phyloP scores from a whole-genome alignment of 2,329 filamentous ascomycete species.

The Arachnopeziza araneosa region DNA sequence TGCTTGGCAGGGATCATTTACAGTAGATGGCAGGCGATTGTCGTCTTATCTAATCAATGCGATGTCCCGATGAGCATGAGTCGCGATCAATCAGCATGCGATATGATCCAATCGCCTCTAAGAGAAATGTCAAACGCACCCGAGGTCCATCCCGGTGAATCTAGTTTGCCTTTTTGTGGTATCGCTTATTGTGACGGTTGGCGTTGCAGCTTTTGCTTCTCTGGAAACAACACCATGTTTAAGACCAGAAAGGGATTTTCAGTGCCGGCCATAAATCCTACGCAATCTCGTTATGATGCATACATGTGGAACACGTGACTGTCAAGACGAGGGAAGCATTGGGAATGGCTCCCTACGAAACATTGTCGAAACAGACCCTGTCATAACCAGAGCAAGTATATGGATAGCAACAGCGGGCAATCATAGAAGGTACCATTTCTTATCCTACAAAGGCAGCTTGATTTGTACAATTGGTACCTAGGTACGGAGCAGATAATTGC shows the following conservation, averaged over 20 bases:
- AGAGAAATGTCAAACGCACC: constrained; percentile 9
- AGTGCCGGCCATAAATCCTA: background rate
- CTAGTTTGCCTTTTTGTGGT: constrained; percentile 5
- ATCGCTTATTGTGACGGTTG: constrained; percentile 21
- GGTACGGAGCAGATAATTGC: background rate
- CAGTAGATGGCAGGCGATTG: constrained; percentile 9
- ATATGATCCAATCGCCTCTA: constrained; percentile 2
- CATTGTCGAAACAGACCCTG: background rate
- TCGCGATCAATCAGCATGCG: constrained; percentile 6
- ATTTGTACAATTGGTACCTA: background rate
- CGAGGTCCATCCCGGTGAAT: constrained; percentile 9
- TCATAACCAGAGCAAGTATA: background rate
- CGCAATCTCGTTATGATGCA: background rate
- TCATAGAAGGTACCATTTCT: background rate
- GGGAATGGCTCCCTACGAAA: background rate
- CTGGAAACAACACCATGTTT: constrained; percentile 5
- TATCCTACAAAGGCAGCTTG: background rate
- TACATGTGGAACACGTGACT: background rate
- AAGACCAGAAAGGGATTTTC: background rate
- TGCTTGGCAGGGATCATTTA: constrained; percentile 9
- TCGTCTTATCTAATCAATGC: constrained; percentile 7
- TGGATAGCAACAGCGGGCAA: background rate
- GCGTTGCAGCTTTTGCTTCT: constrained; percentile 12
- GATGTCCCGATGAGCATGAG: constrained; percentile 8
- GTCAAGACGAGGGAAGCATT: background rate